Conservation (phyloP, 371 early-diverging fungal species). For the Zychaea mexicana region DNA sequence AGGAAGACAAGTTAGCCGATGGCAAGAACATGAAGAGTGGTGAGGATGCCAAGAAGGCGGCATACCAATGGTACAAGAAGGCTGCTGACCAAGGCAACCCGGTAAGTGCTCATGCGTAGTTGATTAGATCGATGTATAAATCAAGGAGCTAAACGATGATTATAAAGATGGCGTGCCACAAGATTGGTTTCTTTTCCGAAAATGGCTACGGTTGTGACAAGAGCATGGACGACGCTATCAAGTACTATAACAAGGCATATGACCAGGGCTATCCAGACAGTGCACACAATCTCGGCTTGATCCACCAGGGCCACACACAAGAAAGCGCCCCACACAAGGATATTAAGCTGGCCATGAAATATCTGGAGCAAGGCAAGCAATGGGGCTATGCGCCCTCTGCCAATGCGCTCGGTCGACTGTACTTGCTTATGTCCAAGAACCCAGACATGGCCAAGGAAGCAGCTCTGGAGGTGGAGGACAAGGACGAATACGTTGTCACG, state of each 20-base stretch:
- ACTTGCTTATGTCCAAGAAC: conserved; percentile 51
- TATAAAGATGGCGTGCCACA: conserved; percentile 70
- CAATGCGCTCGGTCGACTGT: conserved; percentile 55
- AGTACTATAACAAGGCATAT: conserved; percentile 53
- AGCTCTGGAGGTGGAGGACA: conserved; percentile 46
- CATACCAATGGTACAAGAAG: conserved; percentile 53
- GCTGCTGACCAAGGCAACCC: conserved; percentile 59
- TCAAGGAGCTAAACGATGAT: no score
- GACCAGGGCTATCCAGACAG: conserved; percentile 63
- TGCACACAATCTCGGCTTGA: conserved; percentile 62
- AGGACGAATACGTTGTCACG: conserved; percentile 55
- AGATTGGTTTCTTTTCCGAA: conserved; percentile 56
- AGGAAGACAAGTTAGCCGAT: conserved; percentile 54
- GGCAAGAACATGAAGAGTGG: conserved; percentile 53
- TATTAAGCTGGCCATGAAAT: conserved; percentile 51
- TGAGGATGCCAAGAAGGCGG: conserved; percentile 51
- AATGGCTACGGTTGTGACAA: conserved; percentile 45
- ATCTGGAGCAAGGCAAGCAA: conserved; percentile 52
- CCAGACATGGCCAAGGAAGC: conserved; percentile 42
- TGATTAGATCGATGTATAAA: no score
- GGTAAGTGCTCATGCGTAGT: conserved; percentile 41
- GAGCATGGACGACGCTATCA: conserved; percentile 47
- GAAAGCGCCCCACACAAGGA: conserved; percentile 42
- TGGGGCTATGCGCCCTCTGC: conserved; percentile 60
- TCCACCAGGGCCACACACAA: conserved; percentile 53